Conservation (phyloP, 768 basidiomycete genomes). For the Pulveroboletus sp. region DNA sequence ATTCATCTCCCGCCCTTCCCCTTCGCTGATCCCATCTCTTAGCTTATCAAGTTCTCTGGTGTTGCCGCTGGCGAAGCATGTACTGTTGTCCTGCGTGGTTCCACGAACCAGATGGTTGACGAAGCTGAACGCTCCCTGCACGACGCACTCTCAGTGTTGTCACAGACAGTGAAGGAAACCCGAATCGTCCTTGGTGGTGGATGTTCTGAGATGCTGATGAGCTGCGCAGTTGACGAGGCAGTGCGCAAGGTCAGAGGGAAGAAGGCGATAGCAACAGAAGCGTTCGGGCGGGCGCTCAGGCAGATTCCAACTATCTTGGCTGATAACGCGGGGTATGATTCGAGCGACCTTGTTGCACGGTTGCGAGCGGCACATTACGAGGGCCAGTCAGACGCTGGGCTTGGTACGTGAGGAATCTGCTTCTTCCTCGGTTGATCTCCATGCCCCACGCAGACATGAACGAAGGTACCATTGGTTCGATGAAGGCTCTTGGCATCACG, state of each 20-base stretch:
- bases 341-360: conserved; percentile 87
- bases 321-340: conserved; percentile 97
- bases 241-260: conserved; percentile 85
- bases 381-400: conserved; percentile 78
- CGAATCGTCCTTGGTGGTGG: conserved; percentile 92
- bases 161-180: conserved; percentile 97
- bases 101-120: conserved; percentile 98
- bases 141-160: conserved; percentile 94
- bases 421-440: not conserved
- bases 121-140: conserved; percentile 97
- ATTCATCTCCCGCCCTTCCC: not conserved
- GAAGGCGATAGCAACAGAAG: conserved; percentile 92
- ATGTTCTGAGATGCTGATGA: conserved; percentile 98
- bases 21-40: conserved; percentile 2
- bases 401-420: conserved; percentile 52
- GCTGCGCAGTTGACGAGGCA: conserved; percentile 86
- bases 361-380: conserved; percentile 93
- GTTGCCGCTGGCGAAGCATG: conserved; percentile 97
- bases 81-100: conserved; percentile 95
- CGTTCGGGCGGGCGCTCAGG: conserved; percentile 81
- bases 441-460: conserved; percentile 68
- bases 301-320: conserved; percentile 96
- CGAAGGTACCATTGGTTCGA: conserved; percentile 76
- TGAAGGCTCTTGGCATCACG: conserved; percentile 83
- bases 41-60: conserved; percentile 99